Conservation (phyloP, 495 filamentous ascomycete species). For the Lentithecium fluviatile region DNA sequence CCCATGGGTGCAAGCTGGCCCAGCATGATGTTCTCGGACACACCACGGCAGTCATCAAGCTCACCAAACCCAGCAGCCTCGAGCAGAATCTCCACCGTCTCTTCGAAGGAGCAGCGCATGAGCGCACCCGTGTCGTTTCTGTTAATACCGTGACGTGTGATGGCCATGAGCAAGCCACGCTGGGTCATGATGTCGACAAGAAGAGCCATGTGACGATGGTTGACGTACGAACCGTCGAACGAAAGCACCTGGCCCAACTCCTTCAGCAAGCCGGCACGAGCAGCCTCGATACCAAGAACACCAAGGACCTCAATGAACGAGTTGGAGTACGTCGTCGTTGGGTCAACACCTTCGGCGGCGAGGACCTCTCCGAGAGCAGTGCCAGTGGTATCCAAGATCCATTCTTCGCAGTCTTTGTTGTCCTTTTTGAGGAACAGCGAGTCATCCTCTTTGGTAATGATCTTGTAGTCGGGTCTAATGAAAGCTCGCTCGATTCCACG, state of each 20-base stretch:
- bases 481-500: slow-evolving; percentile 85
- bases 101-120: slow-evolving; percentile 99
- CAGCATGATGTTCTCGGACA: slow-evolving; percentile 98
- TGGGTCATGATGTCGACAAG: slow-evolving; percentile 98
- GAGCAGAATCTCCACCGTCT: slow-evolving; percentile 96
- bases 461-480: slow-evolving; percentile 74
- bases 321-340: slow-evolving; percentile 88
- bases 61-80: slow-evolving; percentile 93
- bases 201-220: slow-evolving; percentile 95
- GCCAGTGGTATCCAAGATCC: slow-evolving; percentile 91
- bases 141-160: slow-evolving; percentile 98
- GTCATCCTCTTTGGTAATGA: slow-evolving; percentile 63
- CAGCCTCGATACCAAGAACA: slow-evolving; percentile 94
- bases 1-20: slow-evolving; percentile 95
- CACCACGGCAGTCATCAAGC: slow-evolving; percentile 93
- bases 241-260: slow-evolving; percentile 89
- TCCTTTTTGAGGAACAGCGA: slow-evolving; percentile 66
- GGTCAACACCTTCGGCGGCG: slow-evolving; percentile 82
- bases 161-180: slow-evolving; percentile 86
- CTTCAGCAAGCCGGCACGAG: slow-evolving; percentile 76
- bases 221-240: slow-evolving; percentile 98
- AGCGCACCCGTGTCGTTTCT: slow-evolving; percentile 94
- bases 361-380: slow-evolving; percentile 81
- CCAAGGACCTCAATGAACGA: slow-evolving; percentile 90
- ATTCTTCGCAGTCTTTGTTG: slow-evolving; percentile 75